Base-by-base conservation (phyloP, 257 asterid species). In the Cynanchum wilfordii region DNA sequence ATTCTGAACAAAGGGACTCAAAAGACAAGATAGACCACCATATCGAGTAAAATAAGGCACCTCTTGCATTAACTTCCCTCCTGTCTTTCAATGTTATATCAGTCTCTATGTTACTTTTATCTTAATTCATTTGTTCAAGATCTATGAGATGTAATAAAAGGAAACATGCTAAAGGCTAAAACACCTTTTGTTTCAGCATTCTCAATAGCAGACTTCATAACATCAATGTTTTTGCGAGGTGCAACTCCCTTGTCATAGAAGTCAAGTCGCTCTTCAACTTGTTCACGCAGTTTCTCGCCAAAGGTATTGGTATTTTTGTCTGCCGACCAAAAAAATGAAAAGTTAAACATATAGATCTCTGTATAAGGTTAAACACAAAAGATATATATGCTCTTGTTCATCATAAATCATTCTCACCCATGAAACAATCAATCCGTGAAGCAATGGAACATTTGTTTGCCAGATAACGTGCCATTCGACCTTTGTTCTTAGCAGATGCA, bases 401-500 rank as follows among this genome's bases (percentile, higher is more conserved):
- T 17, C 36, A 29, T 27, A 70, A 22, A n/a, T 47, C 17, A 19
- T 30, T 57, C 79, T 78, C 68, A 86, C 99, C 99, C 70, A 89
- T 68, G 89, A 89, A 94, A 79, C 99, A 94, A 79, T 94, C 99
- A 1, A 94, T 79, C 40, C 99, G 96, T 74, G 97, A 88, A 78
- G 99, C 99, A 83, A 94, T 94, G n/a, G 99, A 94, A 78, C 99
- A 94, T 85, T 94, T 94, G 83, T 94, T 91, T 30, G 99, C 97
- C 69, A 94, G 97, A 87, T 85, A 94, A 13, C 97, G 99, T 80
- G 99, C 99, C 93, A 94, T 94, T 58, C 99, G 90, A 47, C 97
- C 99, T 81, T 94, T 94, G 69, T 94, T 94, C 25, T 77, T 77
- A 68, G 97, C 91, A 83, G 97, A 89, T 36, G 99, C 99, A 73